Base-by-base conservation (phyloP, 345 rosid species). In the Iberis pinnata region DNA sequence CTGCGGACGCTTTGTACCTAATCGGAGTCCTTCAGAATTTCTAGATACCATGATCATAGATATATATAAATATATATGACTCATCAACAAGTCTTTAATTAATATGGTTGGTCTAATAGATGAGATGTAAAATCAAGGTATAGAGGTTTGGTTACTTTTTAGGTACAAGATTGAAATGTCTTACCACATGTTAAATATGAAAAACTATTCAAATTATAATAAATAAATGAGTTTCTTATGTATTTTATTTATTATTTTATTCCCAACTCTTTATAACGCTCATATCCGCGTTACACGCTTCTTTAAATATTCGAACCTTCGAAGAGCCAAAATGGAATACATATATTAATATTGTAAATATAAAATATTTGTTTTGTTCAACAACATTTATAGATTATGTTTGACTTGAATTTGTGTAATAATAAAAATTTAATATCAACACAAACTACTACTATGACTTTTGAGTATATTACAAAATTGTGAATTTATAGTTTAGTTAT, bases 151-250 rank as follows among this genome's bases (percentile, higher is more conserved):
- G 63, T 60, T 63, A 9, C 18, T n/a, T 33, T 61, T 61, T 55
- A 68, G 72, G 67, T 68, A 26, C 17, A 11, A 19, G 72, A 68
- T 54, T 31, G 63, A 43, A 25, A 61, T 48, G 67, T 56, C 49
- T 61, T 56, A 62, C 73, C 73, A 20, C 64, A 68, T 61, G 68
- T 61, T 55, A 49, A 48, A 62, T 56, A 49, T 43, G 58, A 18
- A 56, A 54, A 5, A 43, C 6, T 26, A 25, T 29, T 55, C 15
- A 37, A 25, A 25, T 45, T 39, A 27, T 53, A 29, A 29, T 2
- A 9, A 29, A 6, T 22, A 2, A 51, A 52, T 18, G 43, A 19
- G 47, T 27, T 13, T 14, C 15, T 50, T 25, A 37, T 38, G 46
- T 41, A 12, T 32, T 51, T 13, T 29, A 7, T 18, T 4, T 29